A percentile compares a stretch with the other conserved stretches of the same genome.
phyloP scores from a whole-genome alignment of 495 filamentous ascomycete genomes.

The Gamarada debralockiae region DNA sequence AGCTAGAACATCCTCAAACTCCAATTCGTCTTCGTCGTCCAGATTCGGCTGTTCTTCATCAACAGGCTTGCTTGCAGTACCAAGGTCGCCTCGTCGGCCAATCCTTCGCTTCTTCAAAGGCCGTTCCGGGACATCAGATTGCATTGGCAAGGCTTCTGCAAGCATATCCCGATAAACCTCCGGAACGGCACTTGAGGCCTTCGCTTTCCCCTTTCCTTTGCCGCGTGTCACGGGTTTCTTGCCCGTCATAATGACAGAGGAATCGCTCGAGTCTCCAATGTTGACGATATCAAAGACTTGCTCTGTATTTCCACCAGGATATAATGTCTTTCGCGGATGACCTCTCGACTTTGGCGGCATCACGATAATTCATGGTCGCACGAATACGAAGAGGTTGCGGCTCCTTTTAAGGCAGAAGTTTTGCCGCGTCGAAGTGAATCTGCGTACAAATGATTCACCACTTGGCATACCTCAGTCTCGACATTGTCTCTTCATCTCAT shows the following conservation, averaged over 20 bases:
- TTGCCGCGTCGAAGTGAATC: no score
- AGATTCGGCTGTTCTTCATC: constrained; percentile 32
- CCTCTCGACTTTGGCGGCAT: constrained; percentile 14
- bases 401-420: no score
- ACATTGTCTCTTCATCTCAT: no score
- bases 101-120: constrained; percentile 33
- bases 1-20: constrained; percentile 30
- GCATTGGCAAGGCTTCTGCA: constrained; percentile 49
- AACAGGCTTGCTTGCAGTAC: constrained; percentile 14
- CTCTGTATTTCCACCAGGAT: background rate
- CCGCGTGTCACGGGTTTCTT: constrained; percentile 1
- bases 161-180: constrained; percentile 67
- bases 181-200: constrained; percentile 32
- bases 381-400: no score
- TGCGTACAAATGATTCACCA: no score
- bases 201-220: constrained; percentile 15
- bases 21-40: constrained; percentile 14
- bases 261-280: background rate
- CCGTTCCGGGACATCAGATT: constrained; percentile 38
- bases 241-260: constrained; percentile 4
- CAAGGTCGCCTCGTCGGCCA: constrained; percentile 9
- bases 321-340: background rate
- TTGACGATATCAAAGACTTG: background rate
- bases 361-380: background rate
- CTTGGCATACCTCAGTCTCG: no score